Evolutionary conservation across 2,329 filamentous ascomycete genomes (phyloP).

Genomic region (Fusarium burgessii): DNA sequence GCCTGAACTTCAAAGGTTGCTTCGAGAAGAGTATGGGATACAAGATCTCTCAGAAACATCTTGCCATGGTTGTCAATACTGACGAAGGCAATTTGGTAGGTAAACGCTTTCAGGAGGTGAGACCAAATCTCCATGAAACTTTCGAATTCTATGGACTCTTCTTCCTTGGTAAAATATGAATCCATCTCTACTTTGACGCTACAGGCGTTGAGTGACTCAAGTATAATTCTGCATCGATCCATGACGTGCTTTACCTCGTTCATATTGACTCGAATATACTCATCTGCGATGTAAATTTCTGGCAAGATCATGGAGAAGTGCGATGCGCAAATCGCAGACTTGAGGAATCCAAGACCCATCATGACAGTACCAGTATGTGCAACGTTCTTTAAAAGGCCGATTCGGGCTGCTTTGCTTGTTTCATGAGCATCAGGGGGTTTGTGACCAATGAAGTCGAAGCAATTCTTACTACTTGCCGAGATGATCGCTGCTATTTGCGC

Average conservation of each 20-base stretch:
- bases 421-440: not conserved
- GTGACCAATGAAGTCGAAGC: not conserved
- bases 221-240: not conserved
- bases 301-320: not conserved
- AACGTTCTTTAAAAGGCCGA: not conserved
- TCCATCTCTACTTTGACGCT: not conserved
- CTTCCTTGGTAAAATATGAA: not conserved
- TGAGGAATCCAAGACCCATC: not conserved
- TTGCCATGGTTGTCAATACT: not conserved
- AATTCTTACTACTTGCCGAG: not conserved
- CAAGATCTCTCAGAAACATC: not conserved
- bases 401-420: not conserved
- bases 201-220: fast-evolving
- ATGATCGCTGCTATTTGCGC: not conserved
- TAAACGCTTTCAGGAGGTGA: not conserved
- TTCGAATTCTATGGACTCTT: not conserved
- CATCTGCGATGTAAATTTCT: not conserved
- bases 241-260: not conserved
- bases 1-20: not conserved
- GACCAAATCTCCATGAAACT: not conserved
- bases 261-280: not conserved
- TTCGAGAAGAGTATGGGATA: not conserved
- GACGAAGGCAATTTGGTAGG: not conserved
- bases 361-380: not conserved
- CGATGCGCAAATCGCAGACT: not conserved